phyloP scores from a whole-genome alignment of 345 rosid species.

The Cardamine chenopodiifolia region DNA sequence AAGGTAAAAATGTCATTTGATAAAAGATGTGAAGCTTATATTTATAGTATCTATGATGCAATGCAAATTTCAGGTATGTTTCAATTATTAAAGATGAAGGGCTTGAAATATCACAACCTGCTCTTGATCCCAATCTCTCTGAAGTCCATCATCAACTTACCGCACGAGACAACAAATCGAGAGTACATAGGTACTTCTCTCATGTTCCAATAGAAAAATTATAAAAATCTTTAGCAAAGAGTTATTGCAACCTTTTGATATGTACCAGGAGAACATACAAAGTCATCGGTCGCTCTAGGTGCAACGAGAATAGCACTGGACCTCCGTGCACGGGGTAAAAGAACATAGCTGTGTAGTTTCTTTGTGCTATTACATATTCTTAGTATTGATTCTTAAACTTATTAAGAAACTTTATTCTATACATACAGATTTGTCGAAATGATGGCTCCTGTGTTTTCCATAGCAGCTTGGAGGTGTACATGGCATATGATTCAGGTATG shows the following conservation, averaged over 20 bases:
- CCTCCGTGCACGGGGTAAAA: slow-evolving; percentile 67
- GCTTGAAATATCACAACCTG: slow-evolving; percentile 90
- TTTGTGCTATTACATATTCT: background rate
- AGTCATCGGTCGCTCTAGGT: slow-evolving; percentile 43
- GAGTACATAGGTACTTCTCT: slow-evolving; percentile 65
- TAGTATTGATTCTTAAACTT: background rate
- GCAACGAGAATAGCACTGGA: slow-evolving; percentile 50
- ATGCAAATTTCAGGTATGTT: slow-evolving; percentile 55
- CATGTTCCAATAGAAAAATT: background rate
- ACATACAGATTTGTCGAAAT: slow-evolving; percentile 74
- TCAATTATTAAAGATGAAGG: slow-evolving; percentile 68
- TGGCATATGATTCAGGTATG: slow-evolving; percentile 88
- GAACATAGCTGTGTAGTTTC: background rate
- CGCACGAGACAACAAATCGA: slow-evolving; percentile 45
- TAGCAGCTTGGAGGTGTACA: slow-evolving; percentile 73
- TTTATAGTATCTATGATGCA: slow-evolving; percentile 7
- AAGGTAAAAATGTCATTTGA: slow-evolving; percentile 28
- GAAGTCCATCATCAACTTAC: slow-evolving; percentile 71
- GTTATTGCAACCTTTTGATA: slow-evolving; percentile 1
- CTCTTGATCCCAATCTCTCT: slow-evolving; percentile 60
- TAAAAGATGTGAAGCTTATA: slow-evolving; percentile 7
- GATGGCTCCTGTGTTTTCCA: slow-evolving; percentile 95
- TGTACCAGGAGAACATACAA: slow-evolving; percentile 49
- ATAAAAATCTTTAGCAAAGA: background rate
- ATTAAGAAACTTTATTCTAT: slow-evolving; percentile 7